A percentile compares a stretch with the other conserved stretches of the same genome.
Conservation (phyloP, 352 stramenopile genomes). For the Globisporangium ultimum region DNA sequence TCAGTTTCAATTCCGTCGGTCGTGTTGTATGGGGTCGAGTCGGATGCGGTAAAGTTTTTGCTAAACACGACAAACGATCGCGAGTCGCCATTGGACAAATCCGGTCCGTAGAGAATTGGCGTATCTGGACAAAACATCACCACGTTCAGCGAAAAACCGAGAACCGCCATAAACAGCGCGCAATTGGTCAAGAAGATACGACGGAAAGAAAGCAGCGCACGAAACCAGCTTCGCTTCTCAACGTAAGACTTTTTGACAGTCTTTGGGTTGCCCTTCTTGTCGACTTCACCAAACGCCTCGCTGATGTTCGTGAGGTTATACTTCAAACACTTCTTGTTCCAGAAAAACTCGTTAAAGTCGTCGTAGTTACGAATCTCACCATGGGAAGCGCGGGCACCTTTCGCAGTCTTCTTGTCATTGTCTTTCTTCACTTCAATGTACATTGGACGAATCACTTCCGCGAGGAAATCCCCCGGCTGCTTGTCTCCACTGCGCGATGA, state of each 20-base stretch:
- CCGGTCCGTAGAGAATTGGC: conserved; percentile 67
- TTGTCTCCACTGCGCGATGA: conserved; percentile 50
- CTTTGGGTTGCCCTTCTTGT: conserved; percentile 83
- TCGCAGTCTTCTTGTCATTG: conserved; percentile 86
- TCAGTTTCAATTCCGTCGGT: conserved; percentile 15
- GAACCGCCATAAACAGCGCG: conserved; percentile 58
- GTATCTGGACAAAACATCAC: conserved; percentile 77
- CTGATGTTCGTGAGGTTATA: conserved; percentile 63
- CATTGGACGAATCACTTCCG: conserved; percentile 78
- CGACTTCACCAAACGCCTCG: conserved; percentile 64
- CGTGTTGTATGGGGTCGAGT: conserved; percentile 21
- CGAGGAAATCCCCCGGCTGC: conserved; percentile 67
- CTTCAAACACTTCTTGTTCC: conserved; percentile 84
- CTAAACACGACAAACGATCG: conserved; percentile 59
- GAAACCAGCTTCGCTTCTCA: conserved; percentile 76
- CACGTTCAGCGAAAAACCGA: conserved; percentile 72
- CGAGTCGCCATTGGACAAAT: conserved; percentile 36
- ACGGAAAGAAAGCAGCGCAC: conserved; percentile 72
- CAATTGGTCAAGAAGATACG: conserved; percentile 85
- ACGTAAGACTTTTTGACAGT: conserved; percentile 83
- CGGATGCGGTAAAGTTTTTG: conserved; percentile 53
- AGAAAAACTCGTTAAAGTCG: conserved; percentile 90
- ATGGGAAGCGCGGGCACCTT: conserved; percentile 68
- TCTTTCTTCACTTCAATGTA: conserved; percentile 82
- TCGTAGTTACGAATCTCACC: conserved; percentile 85